Percentiles rank a stretch among this genome's conserved stretches.
Evolutionary conservation across 352 stramenopile species (phyloP).

Genomic region (Plasmopara muralis): DNA sequence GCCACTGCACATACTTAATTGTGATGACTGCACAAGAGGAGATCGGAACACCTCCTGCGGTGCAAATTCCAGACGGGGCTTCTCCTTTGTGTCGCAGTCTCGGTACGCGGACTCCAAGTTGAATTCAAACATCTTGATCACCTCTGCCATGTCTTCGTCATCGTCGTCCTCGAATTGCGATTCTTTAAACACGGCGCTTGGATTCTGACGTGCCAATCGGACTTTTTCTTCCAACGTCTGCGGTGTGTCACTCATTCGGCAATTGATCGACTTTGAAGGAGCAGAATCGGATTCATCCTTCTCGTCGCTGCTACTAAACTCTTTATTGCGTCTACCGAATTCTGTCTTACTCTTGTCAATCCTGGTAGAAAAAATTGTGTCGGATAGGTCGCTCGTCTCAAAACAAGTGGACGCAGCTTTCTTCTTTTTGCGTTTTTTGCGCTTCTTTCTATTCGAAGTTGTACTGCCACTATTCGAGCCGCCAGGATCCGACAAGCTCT

Average conservation of each 20-base stretch:
- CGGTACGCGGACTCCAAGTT: constrained; percentile 69
- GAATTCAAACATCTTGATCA: constrained; percentile 72
- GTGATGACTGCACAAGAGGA: constrained; percentile 28
- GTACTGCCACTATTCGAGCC: constrained; percentile 18
- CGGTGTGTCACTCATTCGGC: constrained; percentile 8
- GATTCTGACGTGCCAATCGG: constrained; percentile 55
- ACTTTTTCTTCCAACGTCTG: constrained; percentile 55
- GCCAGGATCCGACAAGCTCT: constrained; percentile 23
- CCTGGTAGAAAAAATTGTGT: constrained; percentile 4
- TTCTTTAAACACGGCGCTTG: constrained; percentile 72
- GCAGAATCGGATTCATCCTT: constrained; percentile 17
- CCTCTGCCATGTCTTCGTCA: constrained; percentile 64
- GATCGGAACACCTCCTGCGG: constrained; percentile 71
- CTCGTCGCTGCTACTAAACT: constrained; percentile 24
- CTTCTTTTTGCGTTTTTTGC: constrained; percentile 74
- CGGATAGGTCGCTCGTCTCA: constrained; percentile 10
- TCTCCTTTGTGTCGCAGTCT: constrained; percentile 50
- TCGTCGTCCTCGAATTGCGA: constrained; percentile 78
- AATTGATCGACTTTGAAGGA: constrained; percentile 3
- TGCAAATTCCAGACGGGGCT: constrained; percentile 58
- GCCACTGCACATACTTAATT: constrained; percentile 26
- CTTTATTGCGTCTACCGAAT: constrained; percentile 10
- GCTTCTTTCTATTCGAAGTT: constrained; percentile 46
- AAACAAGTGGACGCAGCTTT: constrained; percentile 30
- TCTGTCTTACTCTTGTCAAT: constrained; percentile 4